Evolutionary conservation across 23 red algal species (phyloP).

Genomic region (Cyanidiococcus yangmingshanensis): DNA sequence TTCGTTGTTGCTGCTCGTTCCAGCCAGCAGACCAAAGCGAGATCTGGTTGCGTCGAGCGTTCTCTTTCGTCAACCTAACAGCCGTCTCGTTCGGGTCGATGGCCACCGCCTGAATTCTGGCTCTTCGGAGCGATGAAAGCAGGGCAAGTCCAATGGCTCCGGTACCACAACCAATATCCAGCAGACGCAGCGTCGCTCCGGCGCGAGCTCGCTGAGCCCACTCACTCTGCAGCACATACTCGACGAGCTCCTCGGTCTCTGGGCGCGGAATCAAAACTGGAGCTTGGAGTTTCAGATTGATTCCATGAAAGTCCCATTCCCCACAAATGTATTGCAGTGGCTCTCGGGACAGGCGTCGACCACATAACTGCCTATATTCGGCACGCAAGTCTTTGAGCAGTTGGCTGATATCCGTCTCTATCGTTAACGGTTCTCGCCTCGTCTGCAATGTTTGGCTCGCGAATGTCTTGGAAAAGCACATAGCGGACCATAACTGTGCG

Average conservation of each 20-base stretch:
- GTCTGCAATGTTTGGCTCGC: background rate
- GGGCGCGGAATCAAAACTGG: conserved; percentile 91
- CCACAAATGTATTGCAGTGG: conserved; percentile 93
- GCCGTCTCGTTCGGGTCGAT: conserved; percentile 42
- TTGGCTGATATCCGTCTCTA: background rate
- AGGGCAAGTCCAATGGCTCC: conserved; percentile 76
- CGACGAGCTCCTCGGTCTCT: conserved; percentile 84
- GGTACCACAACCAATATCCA: conserved; percentile 78
- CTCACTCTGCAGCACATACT: conserved; percentile 28
- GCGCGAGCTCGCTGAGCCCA: background rate
- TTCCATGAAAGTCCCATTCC: conserved; percentile 71
- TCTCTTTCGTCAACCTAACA: conserved; percentile 28
- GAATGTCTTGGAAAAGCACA: background rate
- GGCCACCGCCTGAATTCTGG: conserved; percentile 29
- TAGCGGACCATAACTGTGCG: background rate
- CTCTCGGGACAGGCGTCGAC: conserved; percentile 20
- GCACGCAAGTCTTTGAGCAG: background rate
- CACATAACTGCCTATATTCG: conserved; percentile 16
- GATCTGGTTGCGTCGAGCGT: conserved; percentile 18
- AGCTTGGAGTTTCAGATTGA: conserved; percentile 37
- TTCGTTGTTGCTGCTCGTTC: background rate
- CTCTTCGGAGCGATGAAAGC: conserved; percentile 16
- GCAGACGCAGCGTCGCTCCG: conserved; percentile 1
- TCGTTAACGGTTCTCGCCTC: background rate
- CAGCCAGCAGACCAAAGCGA: background rate